phyloP scores from a whole-genome alignment of 768 basidiomycete species.

The Tricholoma flavovirens region DNA sequence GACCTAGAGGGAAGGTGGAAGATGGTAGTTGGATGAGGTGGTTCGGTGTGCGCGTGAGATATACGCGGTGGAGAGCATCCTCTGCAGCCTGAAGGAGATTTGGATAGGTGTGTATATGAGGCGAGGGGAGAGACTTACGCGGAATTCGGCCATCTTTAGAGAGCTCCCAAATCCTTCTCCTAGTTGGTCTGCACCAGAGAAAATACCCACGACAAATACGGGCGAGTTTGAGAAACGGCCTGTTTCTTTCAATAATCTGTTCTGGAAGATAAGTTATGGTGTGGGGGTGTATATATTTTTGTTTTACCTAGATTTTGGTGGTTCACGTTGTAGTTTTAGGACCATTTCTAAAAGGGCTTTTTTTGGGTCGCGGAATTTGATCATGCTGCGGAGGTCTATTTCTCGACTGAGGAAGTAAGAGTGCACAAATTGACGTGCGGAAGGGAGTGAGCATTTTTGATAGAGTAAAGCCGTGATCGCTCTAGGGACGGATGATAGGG shows the following conservation, averaged over 20 bases:
- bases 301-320: conserved; percentile 60
- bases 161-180: conserved; percentile 95
- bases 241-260: conserved; percentile 84
- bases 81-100: conserved; percentile 61
- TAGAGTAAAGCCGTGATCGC: conserved; percentile 86
- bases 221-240: conserved; percentile 89
- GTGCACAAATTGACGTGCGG: conserved; percentile 87
- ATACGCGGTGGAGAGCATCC: conserved; percentile 76
- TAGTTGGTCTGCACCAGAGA: conserved; percentile 74
- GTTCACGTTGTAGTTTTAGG: conserved; percentile 57
- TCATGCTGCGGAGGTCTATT: conserved; percentile 71
- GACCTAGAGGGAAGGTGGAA: conserved; percentile 58
- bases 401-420: conserved; percentile 83
- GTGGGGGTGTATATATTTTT: not conserved
- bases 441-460: conserved; percentile 76
- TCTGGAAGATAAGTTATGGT: not conserved
- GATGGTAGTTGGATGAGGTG: conserved; percentile 67
- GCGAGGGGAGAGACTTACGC: conserved; percentile 45
- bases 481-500: conserved; percentile 81
- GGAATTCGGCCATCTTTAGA: conserved; percentile 90
- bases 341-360: conserved; percentile 70
- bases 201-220: conserved; percentile 94
- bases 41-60: conserved; percentile 72
- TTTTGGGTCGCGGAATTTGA: conserved; percentile 83
- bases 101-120: not conserved